These are phyloP conservation scores for Cenchrus americanus DNA, from an alignment of 176 grass and related monocot genomes.

Conservation along the genomic window DNA sequence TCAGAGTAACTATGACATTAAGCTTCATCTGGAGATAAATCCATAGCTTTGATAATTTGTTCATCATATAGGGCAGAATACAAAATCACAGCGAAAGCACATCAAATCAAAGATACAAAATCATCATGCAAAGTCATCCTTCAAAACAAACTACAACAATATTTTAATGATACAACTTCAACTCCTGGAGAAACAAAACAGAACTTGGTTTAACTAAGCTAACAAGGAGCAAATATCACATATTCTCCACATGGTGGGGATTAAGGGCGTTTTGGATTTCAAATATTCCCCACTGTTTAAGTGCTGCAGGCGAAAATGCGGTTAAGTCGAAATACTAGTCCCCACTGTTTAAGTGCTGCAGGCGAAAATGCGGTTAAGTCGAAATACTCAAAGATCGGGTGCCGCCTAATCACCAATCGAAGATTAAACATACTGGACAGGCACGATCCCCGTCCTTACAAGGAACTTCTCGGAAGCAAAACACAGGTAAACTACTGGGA, in stretches of 20 bases:
- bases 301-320: too few species aligned
- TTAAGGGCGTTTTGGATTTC: too few species aligned
- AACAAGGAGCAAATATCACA: neutral
- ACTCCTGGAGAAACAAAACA: neutral
- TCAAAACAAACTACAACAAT: too few species aligned
- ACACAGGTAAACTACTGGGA: neutral
- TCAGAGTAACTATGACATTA: slow-evolving; percentile 66
- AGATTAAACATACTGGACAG: neutral
- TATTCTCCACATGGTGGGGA: too few species aligned
- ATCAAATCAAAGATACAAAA: neutral
- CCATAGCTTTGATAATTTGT: slow-evolving; percentile 47
- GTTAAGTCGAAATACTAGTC: neutral
- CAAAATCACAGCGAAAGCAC: neutral
- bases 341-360: too few species aligned
- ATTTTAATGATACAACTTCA: neutral
- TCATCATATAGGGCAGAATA: slow-evolving; percentile 48
- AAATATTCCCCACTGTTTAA: too few species aligned
- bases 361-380: too few species aligned
- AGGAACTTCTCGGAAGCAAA: too few species aligned
- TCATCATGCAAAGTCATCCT: neutral
- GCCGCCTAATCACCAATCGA: neutral
- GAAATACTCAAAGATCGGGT: neutral
- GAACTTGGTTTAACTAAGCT: neutral
- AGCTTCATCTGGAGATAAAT: slow-evolving; percentile 58
- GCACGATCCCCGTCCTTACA: too few species aligned